Evolutionary conservation across 2,329 filamentous ascomycete genomes (phyloP).

Genomic region (Fusarium sp.): DNA sequence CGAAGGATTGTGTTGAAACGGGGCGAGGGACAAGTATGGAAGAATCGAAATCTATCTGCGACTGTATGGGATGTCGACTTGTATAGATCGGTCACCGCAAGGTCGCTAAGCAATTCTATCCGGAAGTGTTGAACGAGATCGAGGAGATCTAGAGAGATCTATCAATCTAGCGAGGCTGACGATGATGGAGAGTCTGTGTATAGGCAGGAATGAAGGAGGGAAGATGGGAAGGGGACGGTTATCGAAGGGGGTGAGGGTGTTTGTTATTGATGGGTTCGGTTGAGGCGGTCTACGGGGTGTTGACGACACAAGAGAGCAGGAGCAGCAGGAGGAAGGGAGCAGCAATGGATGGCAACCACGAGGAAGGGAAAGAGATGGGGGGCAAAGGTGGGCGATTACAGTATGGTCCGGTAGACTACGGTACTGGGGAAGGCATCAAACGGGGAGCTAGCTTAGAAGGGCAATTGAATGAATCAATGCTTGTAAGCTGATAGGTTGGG

Average conservation of each 20-base stretch:
- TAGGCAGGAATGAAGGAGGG: conserved; percentile 23
- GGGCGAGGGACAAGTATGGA: conserved; percentile 13
- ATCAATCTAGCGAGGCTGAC: conserved; percentile 32
- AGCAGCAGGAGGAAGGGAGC: conserved; percentile 37
- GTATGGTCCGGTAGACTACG: neutral
- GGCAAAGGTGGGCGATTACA: conserved; percentile 37
- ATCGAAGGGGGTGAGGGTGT: conserved; percentile 37
- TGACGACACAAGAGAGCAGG: conserved; percentile 32
- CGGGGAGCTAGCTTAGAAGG: conserved; percentile 37
- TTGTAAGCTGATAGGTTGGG: conserved; percentile 42
- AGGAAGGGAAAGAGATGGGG: conserved; percentile 21
- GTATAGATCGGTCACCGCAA: conserved; percentile 29
- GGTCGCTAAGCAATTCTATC: conserved; percentile 37
- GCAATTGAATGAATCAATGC: conserved; percentile 41
- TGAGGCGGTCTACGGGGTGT: conserved; percentile 46
- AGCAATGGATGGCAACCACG: conserved; percentile 24
- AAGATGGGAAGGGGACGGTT: conserved; percentile 25
- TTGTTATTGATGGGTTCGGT: conserved; percentile 42
- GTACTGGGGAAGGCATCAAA: conserved; percentile 37
- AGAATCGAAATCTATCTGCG: conserved; percentile 26
- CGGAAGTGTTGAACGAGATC: conserved; percentile 30
- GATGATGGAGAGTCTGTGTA: conserved; percentile 22
- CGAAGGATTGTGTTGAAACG: conserved; percentile 17
- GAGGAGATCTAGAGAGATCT: conserved; percentile 30
- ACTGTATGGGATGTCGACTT: conserved; percentile 32